Evolutionary conservation across 2,329 filamentous ascomycete species (phyloP).

Genomic region (Colletotrichum sp.): DNA sequence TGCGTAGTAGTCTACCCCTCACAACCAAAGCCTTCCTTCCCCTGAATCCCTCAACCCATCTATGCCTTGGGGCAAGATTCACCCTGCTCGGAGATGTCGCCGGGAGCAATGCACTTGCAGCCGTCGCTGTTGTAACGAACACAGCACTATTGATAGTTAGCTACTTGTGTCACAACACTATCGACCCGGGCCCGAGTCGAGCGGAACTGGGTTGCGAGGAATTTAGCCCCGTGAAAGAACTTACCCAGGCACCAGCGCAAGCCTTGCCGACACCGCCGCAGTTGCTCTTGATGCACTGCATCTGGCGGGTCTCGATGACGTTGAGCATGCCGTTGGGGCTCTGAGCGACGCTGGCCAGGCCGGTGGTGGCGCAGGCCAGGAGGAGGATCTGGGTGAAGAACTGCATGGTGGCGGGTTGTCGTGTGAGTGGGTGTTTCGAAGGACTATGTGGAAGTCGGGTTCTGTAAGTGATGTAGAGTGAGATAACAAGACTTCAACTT

Average conservation of each 20-base stretch:
- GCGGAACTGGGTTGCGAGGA: background rate
- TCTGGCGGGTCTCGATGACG: background rate
- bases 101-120: background rate
- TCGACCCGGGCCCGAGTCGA: fast-evolving
- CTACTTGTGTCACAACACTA: background rate
- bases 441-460: background rate
- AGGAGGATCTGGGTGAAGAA: background rate
- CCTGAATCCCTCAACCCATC: background rate
- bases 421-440: background rate
- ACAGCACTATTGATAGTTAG: background rate
- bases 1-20: background rate
- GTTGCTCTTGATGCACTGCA: background rate
- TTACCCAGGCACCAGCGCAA: background rate
- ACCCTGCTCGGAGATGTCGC: background rate
- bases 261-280: background rate
- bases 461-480: background rate
- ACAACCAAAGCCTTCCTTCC: background rate
- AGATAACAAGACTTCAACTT: fast-evolving
- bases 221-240: background rate
- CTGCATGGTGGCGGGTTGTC: background rate
- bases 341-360: background rate
- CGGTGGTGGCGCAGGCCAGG: background rate
- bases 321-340: background rate
- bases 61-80: background rate
- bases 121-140: background rate